phyloP scores from a whole-genome alignment of 1,139 yeast genomes.

The Sugiyamaella neomexicana region DNA sequence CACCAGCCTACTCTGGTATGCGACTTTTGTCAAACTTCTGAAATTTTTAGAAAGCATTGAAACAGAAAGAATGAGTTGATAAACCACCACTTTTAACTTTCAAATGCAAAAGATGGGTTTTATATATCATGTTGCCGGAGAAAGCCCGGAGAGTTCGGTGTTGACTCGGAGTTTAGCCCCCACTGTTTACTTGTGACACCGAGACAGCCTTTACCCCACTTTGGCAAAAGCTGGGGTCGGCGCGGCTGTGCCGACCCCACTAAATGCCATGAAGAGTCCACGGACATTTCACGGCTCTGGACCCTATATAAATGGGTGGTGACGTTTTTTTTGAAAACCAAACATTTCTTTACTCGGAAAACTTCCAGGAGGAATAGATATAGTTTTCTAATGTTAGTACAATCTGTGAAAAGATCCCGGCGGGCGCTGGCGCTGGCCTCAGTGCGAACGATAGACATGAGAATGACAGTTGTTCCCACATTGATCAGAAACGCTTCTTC shows the following conservation, averaged over 20 bases:
- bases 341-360: no score
- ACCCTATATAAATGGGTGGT: no score
- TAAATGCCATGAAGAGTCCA: neutral
- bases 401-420: neutral
- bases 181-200: no score
- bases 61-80: neutral
- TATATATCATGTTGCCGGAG: neutral
- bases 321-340: no score
- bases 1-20: neutral
- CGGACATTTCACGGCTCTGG: slow-evolving; percentile 11
- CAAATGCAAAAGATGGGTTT: neutral
- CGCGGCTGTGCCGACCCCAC: slow-evolving; percentile 12
- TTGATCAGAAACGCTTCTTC: neutral
- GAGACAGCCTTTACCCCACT: neutral
- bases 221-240: neutral
- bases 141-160: neutral
- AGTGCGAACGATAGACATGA: no score
- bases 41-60: neutral
- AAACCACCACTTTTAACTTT: no score
- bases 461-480: no score
- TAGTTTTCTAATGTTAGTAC: neutral
- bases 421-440: no score
- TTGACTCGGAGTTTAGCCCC: neutral
- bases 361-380: neutral
- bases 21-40: neutral